Evolutionary conservation across 345 rosid species (phyloP).

Genomic region (Cardamine resedifolia): DNA sequence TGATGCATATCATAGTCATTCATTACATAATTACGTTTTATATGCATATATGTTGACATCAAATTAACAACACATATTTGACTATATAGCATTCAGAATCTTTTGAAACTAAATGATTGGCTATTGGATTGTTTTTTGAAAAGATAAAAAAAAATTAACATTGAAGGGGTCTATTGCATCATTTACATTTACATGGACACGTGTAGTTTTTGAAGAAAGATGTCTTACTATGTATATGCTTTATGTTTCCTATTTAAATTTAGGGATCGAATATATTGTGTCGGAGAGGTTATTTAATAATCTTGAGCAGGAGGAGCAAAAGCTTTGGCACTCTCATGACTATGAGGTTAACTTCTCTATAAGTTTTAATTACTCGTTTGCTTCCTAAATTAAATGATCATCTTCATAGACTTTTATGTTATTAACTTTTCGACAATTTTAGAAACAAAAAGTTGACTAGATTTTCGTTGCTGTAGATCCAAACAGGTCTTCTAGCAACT

Average conservation of each 20-base stretch:
- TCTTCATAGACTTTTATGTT: background rate
- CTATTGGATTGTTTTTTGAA: too few species aligned
- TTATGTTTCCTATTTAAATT: background rate
- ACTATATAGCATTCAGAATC: background rate
- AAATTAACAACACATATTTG: too few species aligned
- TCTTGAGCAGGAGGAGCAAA: conserved; percentile 60
- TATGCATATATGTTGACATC: too few species aligned
- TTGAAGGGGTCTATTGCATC: background rate
- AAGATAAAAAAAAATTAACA: too few species aligned
- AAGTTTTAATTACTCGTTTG: background rate
- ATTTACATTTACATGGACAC: background rate
- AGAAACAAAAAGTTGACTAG: background rate
- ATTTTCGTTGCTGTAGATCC: conserved; percentile 39
- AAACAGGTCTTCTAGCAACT: conserved; percentile 57
- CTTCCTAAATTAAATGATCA: background rate
- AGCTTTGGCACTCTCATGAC: conserved; percentile 82
- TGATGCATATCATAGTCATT: background rate
- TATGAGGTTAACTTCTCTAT: conserved; percentile 48
- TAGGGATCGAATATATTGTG: conserved; percentile 71
- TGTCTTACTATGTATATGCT: background rate
- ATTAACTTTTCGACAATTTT: too few species aligned
- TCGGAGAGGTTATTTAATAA: conserved; percentile 58
- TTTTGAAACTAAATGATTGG: too few species aligned
- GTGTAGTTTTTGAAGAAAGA: background rate
- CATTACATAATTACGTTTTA: background rate